A percentile compares a stretch with the other conserved stretches of the same genome.
phyloP scores from a whole-genome alignment of 208 protist genomes.

The Trypanosoma caninum region DNA sequence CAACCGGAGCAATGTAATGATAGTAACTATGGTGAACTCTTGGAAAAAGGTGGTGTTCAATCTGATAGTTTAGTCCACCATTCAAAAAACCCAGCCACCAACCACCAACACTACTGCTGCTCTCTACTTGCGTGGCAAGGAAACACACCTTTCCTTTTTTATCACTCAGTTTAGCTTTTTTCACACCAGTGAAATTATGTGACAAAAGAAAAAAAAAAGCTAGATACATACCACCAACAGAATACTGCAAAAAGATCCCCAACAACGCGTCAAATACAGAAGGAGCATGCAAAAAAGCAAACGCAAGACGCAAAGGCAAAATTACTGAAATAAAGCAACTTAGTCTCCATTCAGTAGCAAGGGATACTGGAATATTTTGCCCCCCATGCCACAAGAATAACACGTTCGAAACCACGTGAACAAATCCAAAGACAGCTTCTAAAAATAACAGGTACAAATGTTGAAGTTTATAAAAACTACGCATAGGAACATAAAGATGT shows the following conservation, averaged over 20 bases:
- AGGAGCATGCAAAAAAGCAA: slow-evolving; percentile 53
- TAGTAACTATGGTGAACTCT: slow-evolving; percentile 83
- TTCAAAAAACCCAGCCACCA: slow-evolving; percentile 76
- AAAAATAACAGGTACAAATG: slow-evolving; percentile 74
- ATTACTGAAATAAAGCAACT: slow-evolving; percentile 53
- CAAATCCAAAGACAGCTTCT: slow-evolving; percentile 63
- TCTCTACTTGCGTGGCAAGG: slow-evolving; percentile 60
- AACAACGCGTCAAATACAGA: slow-evolving; percentile 36
- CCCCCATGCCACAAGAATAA: slow-evolving; percentile 54
- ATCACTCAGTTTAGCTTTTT: slow-evolving; percentile 55
- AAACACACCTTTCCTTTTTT: slow-evolving; percentile 60
- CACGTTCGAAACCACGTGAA: slow-evolving; percentile 64
- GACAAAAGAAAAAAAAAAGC: slow-evolving; percentile 84
- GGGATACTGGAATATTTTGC: slow-evolving; percentile 46
- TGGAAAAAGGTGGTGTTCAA: slow-evolving; percentile 89
- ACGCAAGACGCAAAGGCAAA: slow-evolving; percentile 48
- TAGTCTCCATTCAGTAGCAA: slow-evolving; percentile 54
- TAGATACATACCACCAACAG: slow-evolving; percentile 72
- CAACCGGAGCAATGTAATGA: slow-evolving; percentile 62
- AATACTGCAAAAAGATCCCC: slow-evolving; percentile 58
- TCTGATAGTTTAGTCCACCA: slow-evolving; percentile 88
- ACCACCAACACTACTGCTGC: slow-evolving; percentile 71
- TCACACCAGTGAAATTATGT: slow-evolving; percentile 73
- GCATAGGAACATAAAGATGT: slow-evolving; percentile 52
- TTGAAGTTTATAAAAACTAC: slow-evolving; percentile 63